These are phyloP conservation scores for Mycena venus DNA, from an alignment of 768 basidiomycete genomes.

Conservation along the genomic window DNA sequence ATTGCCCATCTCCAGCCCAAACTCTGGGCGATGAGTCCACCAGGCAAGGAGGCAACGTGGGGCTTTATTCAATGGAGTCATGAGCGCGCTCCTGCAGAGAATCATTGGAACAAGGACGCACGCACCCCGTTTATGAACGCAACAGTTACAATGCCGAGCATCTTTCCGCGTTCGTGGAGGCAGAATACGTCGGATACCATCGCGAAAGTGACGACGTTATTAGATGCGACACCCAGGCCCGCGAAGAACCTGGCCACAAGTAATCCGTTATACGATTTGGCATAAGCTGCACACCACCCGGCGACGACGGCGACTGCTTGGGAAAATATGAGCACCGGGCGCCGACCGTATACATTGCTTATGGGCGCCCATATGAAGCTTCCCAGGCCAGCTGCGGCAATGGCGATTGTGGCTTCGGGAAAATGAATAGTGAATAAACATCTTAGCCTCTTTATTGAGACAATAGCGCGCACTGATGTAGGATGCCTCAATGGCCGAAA, in stretches of 20 bases:
- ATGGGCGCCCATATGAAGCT: constrained; percentile 40
- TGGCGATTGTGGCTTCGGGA: constrained; percentile 32
- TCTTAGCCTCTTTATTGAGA: not conserved
- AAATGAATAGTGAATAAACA: not conserved
- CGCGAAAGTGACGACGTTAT: constrained; percentile 30
- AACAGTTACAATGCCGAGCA: constrained; percentile 35
- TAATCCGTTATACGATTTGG: constrained; percentile 25
- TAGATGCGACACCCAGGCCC: constrained; percentile 29
- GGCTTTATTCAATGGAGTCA: not conserved
- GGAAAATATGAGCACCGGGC: constrained; percentile 37
- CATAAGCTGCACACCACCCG: constrained; percentile 28
- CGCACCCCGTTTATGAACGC: constrained; percentile 34
- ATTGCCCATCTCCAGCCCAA: constrained; percentile 36
- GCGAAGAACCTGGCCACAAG: constrained; percentile 32
- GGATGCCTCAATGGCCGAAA: constrained; percentile 17
- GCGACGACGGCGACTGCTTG: constrained; percentile 34
- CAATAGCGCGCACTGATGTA: constrained; percentile 18
- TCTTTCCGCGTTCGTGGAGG: constrained; percentile 35
- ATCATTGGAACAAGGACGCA: not conserved
- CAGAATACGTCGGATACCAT: constrained; percentile 32
- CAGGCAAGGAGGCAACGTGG: constrained; percentile 34
- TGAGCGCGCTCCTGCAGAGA: not conserved
- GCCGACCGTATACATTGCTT: constrained; percentile 40
- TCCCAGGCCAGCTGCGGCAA: constrained; percentile 32
- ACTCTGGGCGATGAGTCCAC: constrained; percentile 31